Evolutionary conservation across 257 asterid species (phyloP).

Genomic region (Solanum virginianum): DNA sequence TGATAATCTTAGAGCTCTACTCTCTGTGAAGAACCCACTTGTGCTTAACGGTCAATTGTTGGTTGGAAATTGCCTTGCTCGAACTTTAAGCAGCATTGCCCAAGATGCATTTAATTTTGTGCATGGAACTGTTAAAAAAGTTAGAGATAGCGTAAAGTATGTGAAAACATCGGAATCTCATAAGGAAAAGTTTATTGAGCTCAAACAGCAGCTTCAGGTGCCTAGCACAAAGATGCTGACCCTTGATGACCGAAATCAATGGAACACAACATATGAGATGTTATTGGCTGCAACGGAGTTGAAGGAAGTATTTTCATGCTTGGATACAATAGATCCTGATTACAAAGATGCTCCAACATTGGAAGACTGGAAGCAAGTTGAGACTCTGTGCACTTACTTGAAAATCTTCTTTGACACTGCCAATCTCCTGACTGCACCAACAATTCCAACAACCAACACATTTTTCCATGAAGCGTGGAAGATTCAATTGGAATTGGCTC

Average conservation of each 20-base stretch:
- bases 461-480: conserved; percentile 98
- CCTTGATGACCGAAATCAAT: conserved; percentile 66
- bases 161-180: conserved; percentile 77
- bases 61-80: conserved; percentile 76
- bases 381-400: conserved; percentile 49
- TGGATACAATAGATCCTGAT: conserved; percentile 72
- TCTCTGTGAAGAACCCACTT: conserved; percentile 76
- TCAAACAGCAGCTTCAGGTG: conserved; percentile 83
- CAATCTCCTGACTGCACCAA: conserved; percentile 35
- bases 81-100: conserved; percentile 56
- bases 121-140: conserved; percentile 49
- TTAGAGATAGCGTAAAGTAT: conserved; percentile 76
- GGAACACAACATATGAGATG: conserved; percentile 97
- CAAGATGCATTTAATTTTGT: conserved; percentile 41
- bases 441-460: conserved; percentile 55
- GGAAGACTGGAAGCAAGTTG: conserved; percentile 73
- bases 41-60: conserved; percentile 76
- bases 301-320: conserved; percentile 80
- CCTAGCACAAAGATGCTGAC: conserved; percentile 63
- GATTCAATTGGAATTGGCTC: conserved; percentile 77
- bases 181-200: conserved; percentile 74
- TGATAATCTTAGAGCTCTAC: conserved; percentile 66
- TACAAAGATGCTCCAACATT: conserved; percentile 46
- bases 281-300: conserved; percentile 63
- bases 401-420: conserved; percentile 79